Conservation (phyloP, 192 early-diverging fungal species). For the Gonapodya sp. region DNA sequence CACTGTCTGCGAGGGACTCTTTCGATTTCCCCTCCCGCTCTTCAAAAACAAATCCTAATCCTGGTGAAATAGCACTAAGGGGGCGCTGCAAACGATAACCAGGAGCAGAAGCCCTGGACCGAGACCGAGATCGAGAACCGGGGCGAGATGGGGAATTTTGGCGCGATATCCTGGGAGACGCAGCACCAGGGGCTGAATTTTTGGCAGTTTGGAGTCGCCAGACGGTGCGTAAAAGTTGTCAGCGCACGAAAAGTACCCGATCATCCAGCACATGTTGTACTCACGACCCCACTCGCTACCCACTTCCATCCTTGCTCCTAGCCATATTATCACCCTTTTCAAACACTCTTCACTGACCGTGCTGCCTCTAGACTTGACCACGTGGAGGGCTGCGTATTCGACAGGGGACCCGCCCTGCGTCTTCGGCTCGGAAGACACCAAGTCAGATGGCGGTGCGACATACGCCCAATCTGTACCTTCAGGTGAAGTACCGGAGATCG, state of each 20-base stretch:
- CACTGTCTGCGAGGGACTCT: too few relatives aligned
- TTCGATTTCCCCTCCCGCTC: too few relatives aligned
- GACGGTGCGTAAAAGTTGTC: too few relatives aligned
- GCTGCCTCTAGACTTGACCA: background rate
- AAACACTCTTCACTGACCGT: background rate
- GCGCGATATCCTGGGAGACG: too few relatives aligned
- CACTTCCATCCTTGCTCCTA: background rate
- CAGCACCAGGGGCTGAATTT: too few relatives aligned
- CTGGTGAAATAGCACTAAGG: too few relatives aligned
- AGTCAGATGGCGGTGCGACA: background rate
- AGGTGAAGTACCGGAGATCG: background rate
- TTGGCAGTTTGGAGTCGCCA: too few relatives aligned
- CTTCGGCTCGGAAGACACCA: background rate
- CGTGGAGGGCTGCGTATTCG: background rate
- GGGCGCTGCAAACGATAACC: too few relatives aligned
- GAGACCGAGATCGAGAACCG: background rate
- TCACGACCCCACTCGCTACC: background rate
- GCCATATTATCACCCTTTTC: background rate
- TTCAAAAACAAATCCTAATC: too few relatives aligned
- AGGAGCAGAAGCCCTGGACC: background rate
- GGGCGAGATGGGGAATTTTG: background rate
- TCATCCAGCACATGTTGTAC: background rate
- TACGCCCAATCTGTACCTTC: background rate
- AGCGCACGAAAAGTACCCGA: too few relatives aligned
- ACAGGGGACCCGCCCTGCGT: background rate